Percentiles rank a stretch among this genome's conserved stretches.
phyloP scores from a whole-genome alignment of 352 stramenopile species.

The Plasmopara muralis region DNA sequence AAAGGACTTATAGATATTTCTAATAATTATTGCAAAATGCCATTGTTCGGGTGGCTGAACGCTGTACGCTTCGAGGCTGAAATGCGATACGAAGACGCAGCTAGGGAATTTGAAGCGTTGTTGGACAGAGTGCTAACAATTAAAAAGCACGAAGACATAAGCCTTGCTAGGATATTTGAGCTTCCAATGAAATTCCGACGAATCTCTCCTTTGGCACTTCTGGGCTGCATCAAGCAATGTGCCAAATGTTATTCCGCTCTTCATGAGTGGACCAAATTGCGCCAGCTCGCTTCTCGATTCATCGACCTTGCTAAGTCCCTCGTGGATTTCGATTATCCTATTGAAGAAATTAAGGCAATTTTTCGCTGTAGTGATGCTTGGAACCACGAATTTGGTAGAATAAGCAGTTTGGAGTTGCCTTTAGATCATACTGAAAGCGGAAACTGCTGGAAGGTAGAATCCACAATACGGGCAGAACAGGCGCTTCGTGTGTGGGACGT shows the following conservation, averaged over 20 bases:
- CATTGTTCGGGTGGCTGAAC: conserved; percentile 37
- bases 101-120: conserved; percentile 35
- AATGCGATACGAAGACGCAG: conserved; percentile 64
- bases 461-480: conserved; percentile 5
- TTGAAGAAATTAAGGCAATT: conserved; percentile 27
- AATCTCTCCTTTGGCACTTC: conserved; percentile 31
- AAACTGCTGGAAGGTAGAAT: conserved; percentile 2
- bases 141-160: neutral
- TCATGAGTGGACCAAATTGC: conserved; percentile 39
- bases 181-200: conserved; percentile 24
- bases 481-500: conserved; percentile 25
- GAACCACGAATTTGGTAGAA: conserved; percentile 28
- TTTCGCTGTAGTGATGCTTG: conserved; percentile 30
- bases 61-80: conserved; percentile 38
- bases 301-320: conserved; percentile 23
- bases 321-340: conserved; percentile 10
- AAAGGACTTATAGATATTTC: conserved; percentile 8
- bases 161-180: conserved; percentile 19
- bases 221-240: conserved; percentile 45
- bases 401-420: conserved; percentile 22
- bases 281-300: conserved; percentile 23
- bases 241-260: conserved; percentile 39
- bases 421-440: neutral
- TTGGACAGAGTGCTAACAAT: conserved; percentile 25
- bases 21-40: conserved; percentile 11